These are phyloP conservation scores for Saccharum spontaneum DNA, from an alignment of 176 grass and related monocot species.

Conservation along the genomic window DNA sequence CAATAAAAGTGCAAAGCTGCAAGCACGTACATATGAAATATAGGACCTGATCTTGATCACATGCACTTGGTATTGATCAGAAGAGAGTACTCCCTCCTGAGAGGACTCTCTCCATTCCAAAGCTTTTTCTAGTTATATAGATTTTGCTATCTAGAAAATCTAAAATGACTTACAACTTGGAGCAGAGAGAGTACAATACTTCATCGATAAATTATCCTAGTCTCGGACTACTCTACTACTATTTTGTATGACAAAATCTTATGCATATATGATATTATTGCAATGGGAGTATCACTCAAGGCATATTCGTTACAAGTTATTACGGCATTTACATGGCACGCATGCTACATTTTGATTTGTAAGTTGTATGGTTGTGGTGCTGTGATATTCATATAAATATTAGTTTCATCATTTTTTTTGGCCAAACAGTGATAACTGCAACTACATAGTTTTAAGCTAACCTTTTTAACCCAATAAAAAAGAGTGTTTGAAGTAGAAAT, in stretches of 20 bases:
- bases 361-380: background rate
- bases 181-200: background rate
- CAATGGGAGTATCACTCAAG: background rate
- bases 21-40: background rate
- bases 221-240: background rate
- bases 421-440: background rate
- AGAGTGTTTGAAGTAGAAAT: background rate
- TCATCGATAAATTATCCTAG: background rate
- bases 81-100: background rate
- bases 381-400: background rate
- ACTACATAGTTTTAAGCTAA: background rate
- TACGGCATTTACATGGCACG: too few species aligned
- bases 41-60: constrained; percentile 16
- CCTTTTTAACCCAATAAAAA: background rate
- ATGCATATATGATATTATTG: background rate
- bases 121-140: background rate
- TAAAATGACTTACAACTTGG: background rate
- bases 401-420: background rate
- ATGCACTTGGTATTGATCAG: constrained; percentile 7
- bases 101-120: background rate
- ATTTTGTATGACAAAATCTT: background rate
- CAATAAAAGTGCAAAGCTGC: background rate
- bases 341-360: background rate
- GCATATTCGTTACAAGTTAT: background rate
- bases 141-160: background rate